Base-by-base conservation (phyloP, 2,329 filamentous ascomycete genomes). In the Colletotrichum sidae region DNA sequence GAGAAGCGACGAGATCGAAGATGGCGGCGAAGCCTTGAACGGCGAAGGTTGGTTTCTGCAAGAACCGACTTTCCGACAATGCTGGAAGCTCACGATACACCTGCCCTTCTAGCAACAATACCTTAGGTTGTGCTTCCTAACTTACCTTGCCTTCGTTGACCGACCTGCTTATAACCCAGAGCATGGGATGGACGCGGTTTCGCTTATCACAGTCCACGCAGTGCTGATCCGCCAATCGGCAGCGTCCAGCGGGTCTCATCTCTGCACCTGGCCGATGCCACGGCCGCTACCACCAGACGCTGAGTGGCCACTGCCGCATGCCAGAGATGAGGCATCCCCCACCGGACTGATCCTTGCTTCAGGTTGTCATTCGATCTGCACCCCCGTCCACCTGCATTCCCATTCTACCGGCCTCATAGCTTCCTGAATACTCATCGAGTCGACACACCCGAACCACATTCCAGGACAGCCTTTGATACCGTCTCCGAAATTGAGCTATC, bases 311-410 rank as follows among this genome's bases (percentile, higher is more conserved):
- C 25, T 25, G 25, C 44, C 44, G 17, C 15, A 41, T 17, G 15
- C 10, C 13, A 15, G 44, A 50, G 55, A 41, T 39, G 44, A 51
- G 35, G 7, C 12, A 46, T 49, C 62, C 59, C 63, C 58, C 63
- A 66, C 47, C 42, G 25, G 58, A 53, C 41, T 35, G 37, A 66
- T 65, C 64, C 64, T 60, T 67, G 64, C 51, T 44, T 55, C 51
- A 64, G 54, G 64, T 65, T 60, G 64, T 67, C 64, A 67, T 65
- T 65, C 58, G 46, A 62, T 50, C 61, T 55, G 15, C 52, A 56
- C 46, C 54, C 63, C 64, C 59, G 54, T 65, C 46, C n/a, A 53
- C 62, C 62, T 56, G 52, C 63, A 61, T 49, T 56, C 58, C 58
- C 58, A 57, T 62, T 41, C 58, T 56, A 56, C 52, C 62, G 52